Evolutionary conservation across 2,329 filamentous ascomycete species (phyloP), one percentile per base, ranked within the genome.

Genomic region (Penicillium janthinellum): DNA sequence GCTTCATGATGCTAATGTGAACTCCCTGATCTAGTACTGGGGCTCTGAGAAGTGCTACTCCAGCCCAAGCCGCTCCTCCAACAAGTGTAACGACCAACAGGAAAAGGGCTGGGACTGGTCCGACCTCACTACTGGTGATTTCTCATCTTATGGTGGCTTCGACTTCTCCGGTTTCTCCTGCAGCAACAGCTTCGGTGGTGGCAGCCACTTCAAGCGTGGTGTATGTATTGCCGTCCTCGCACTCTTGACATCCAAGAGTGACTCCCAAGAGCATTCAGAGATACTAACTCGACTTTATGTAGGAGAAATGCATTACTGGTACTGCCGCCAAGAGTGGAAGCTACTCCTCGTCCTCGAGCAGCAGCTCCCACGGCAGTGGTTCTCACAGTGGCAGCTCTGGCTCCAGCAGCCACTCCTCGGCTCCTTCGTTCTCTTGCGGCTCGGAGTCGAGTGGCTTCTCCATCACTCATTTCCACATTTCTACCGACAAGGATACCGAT

Each of bases 81-180:
- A 95, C 81, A 78, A 88, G 70, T 97, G 94, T 78, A 86, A 84
- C 59, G 74, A 83, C n/a, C 77, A 87, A 66, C 90, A 96, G 79
- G 78, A 83, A 64, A 66, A 71, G 22, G 92, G 92, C 52, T 95
- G 90, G 76, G 80, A 89, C 81, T 97, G 90, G 85, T 76, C 77
- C 28, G 84, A 85, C 64, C 83, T 96, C 25, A 68, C 74, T 64
- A 66, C 78, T 38, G 91, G 90, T 47, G 69, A 73, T 15, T 87
- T 96, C 77, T 77, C 75, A 64, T 78, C 74, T 67, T 96, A 92
- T 75, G 86, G 85, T 54, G 90, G 87, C 71, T 91, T 94, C 77
- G 78, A 83, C 63, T 94, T 92, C 82, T 84, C 79, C 50, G 90
- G 90, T 69, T 95, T 88, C 80, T 80, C 79, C 54, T 96, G 90